Base-by-base conservation (phyloP, 768 basidiomycete species). In the Boletus patriciae region DNA sequence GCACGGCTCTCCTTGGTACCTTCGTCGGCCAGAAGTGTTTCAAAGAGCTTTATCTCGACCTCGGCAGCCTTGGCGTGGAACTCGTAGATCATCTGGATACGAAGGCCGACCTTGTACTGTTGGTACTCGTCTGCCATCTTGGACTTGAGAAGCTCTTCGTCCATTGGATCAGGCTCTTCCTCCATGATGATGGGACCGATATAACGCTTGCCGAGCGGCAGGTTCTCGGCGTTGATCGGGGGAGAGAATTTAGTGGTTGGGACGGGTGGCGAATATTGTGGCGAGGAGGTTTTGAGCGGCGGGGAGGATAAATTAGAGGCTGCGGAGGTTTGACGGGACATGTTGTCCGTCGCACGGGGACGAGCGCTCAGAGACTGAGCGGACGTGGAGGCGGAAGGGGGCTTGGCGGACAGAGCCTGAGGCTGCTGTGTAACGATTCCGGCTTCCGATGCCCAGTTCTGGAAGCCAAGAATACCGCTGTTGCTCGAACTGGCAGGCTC, bases 61-160 rank as follows among this genome's bases (percentile, higher is more conserved):
- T 66, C 54, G 8, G 70, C 68, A 2, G 70, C 70, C 54, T 66
- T 65, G 3, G 58, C 62, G 25, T 72, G 70, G 57, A 72, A 72
- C 11, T 72, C 56, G 52, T 71, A 64, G 29, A 72, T 72, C 70
- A 72, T 72, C 58, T 72, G 70, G 6, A 73, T 72, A 7, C 71
- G 72, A 18, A 72, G 64, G 36, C 66, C 54, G 38, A 70, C 48
- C 57, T 73, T 72, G 38, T 62, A 72, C 42, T 66, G 62, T 2
- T 70, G 71, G 34, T 67, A 73, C 2, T 71, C 70, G 27, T 60
- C 64, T 12, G 71, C 69, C 71, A 73, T 71, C 56, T 68, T 73
- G 46, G 67, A 73, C 58, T 57, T 71, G 38, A 73, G 59, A 46
- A 69, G 57, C 2, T 59, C 62, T 37, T 67, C 63, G 51, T 71